Evolutionary conservation across 2,329 filamentous ascomycete species (phyloP).

Genomic region (Periconia sp.): DNA sequence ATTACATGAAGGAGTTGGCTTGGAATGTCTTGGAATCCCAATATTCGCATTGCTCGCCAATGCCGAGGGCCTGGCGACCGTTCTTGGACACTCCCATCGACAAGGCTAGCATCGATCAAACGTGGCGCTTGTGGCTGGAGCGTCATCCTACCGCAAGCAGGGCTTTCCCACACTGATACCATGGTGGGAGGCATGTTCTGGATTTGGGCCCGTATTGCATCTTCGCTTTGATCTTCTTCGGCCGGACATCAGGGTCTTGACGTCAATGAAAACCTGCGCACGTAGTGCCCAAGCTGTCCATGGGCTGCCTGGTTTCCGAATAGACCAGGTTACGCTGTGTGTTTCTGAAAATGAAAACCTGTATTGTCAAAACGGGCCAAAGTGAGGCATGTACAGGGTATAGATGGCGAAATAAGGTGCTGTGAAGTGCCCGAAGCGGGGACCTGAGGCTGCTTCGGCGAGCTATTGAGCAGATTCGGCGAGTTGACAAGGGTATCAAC

Average conservation of each 20-base stretch:
- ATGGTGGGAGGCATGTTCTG: neutral
- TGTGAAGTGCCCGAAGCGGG: neutral
- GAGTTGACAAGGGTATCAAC: too few relatives aligned
- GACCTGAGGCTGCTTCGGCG: neutral
- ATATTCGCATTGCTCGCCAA: conserved; percentile 3
- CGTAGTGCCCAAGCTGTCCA: conserved; percentile 2
- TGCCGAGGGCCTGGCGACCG: neutral
- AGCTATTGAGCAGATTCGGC: too few relatives aligned
- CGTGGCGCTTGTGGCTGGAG: conserved; percentile 4
- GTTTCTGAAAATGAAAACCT: neutral
- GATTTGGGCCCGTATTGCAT: neutral
- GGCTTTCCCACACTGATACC: neutral
- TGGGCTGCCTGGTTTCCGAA: neutral
- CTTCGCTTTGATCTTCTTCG: neutral
- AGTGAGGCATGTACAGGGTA: conserved; percentile 6
- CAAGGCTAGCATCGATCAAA: too few relatives aligned
- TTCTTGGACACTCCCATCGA: too few relatives aligned
- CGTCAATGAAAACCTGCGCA: conserved; percentile 1
- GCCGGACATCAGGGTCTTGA: neutral
- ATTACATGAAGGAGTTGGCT: neutral
- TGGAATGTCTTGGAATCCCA: neutral
- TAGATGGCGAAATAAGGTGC: neutral
- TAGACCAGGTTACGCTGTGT: conserved; percentile 4
- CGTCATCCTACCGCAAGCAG: too few relatives aligned
- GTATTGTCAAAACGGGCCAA: neutral